Evolutionary conservation across 371 early-diverging fungal species (phyloP), one percentile per base, ranked within the genome.

Genomic region (Rhizopus stolonifer): DNA sequence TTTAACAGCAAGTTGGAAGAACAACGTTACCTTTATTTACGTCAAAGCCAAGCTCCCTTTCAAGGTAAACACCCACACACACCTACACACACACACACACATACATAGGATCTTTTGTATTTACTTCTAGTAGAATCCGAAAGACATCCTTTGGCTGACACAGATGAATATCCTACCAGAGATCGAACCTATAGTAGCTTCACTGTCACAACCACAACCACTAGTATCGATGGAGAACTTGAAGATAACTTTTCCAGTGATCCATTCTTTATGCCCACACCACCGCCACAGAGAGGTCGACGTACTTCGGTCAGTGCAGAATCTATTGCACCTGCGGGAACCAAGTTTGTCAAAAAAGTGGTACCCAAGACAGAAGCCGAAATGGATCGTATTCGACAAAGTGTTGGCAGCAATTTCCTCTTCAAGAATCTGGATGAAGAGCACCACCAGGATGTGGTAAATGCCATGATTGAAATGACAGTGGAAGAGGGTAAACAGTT

Each of bases 291-390:
- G 58, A 72, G 81, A n/a, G 93, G 89, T 21, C 85, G 99, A 32
- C 92, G 99, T 51, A 92, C 93, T 23, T 94, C 94, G 17, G 97
- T 99, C 47, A 90, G 90, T 54, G 96, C 99, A 19, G 96, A 97
- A 67, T 94, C 94, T 19, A 95, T 98, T 90, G 89, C 92, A 17
- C 96, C 98, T 23, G 76, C 84, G 17, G 88, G 85, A 25, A 81
- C 79, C 32, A 86, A 88, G 60, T 93, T 83, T 67, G 88, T 84
- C 45, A 91, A 89, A 60, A 79, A 86, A 24, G 83, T 91, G 47
- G 88, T 96, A 53, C 91, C 92, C 39, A 98, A 98, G 72, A 79
- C 90, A 8, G 81, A 77, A 15, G 88, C 88, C 51, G 95, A 95
- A 65, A 79, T 84, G 48, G 66, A 84, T 36, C 86, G 96, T 18